Evolutionary conservation across 2,329 filamentous ascomycete genomes (phyloP).

Genomic region (Cryphonectria japonica): DNA sequence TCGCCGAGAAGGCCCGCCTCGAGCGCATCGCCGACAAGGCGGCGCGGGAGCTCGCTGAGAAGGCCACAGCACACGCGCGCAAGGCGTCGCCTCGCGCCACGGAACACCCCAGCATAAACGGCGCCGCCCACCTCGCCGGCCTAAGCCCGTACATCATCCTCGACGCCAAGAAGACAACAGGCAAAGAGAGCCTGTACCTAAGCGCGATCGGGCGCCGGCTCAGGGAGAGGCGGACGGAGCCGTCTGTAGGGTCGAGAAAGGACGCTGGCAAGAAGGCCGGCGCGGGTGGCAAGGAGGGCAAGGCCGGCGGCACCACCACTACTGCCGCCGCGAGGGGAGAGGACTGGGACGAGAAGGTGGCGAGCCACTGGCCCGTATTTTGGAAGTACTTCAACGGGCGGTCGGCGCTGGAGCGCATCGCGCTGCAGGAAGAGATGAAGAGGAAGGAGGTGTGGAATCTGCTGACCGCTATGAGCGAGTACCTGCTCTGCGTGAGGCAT

Average conservation of each 20-base stretch:
- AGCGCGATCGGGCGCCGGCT: conserved; percentile 62
- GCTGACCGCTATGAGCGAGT: conserved; percentile 67
- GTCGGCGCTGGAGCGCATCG: conserved; percentile 83
- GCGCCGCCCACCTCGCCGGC: conserved; percentile 59
- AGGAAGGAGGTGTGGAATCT: conserved; percentile 77
- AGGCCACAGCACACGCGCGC: conserved; percentile 58
- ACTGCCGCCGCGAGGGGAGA: background rate
- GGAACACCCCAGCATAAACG: conserved; percentile 59
- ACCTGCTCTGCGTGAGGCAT: conserved; percentile 69
- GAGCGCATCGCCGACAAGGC: conserved; percentile 61
- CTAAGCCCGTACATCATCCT: conserved; percentile 71
- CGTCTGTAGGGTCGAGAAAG: conserved; percentile 20
- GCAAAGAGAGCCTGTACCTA: conserved; percentile 75
- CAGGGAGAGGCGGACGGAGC: conserved; percentile 30
- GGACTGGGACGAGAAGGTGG: conserved; percentile 57
- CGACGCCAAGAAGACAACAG: conserved; percentile 77
- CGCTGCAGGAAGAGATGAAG: conserved; percentile 83
- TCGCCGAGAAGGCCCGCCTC: conserved; percentile 64
- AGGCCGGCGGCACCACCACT: background rate
- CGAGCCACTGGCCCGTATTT: conserved; percentile 72
- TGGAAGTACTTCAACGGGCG: conserved; percentile 87
- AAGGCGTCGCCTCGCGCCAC: conserved; percentile 54
- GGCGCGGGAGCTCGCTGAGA: conserved; percentile 55
- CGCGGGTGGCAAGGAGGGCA: conserved; percentile 14
- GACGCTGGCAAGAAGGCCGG: conserved; percentile 10